Evolutionary conservation across 2,329 filamentous ascomycete genomes (phyloP).

Genomic region (Xylaria sp.): DNA sequence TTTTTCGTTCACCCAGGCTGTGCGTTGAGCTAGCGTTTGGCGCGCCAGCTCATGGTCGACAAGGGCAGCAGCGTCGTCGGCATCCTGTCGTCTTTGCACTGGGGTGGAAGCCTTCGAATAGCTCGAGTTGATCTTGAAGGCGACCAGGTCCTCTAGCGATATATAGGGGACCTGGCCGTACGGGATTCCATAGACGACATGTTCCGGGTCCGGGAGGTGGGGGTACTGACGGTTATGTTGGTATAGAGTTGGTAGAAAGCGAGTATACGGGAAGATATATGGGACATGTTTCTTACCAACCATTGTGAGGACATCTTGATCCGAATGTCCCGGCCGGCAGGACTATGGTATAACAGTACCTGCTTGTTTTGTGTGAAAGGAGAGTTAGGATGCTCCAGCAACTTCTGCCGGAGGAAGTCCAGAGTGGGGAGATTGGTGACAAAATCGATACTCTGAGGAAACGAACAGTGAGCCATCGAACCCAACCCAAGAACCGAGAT

Average conservation of each 20-base stretch:
- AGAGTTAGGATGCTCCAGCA: slow-evolving; percentile 40
- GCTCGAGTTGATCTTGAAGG: slow-evolving; percentile 43
- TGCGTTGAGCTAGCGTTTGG: not conserved
- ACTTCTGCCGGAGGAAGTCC: slow-evolving; percentile 38
- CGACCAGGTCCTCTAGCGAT: slow-evolving; percentile 40
- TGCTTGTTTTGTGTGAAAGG: slow-evolving; percentile 40
- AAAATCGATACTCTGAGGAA: slow-evolving; percentile 43
- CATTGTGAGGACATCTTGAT: slow-evolving; percentile 43
- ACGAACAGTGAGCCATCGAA: not conserved
- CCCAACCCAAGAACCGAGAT: not conserved
- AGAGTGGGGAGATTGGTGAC: slow-evolving; percentile 42
- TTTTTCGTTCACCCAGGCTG: not conserved
- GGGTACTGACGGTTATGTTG: slow-evolving; percentile 34
- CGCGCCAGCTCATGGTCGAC: slow-evolving; percentile 30
- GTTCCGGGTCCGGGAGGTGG: slow-evolving; percentile 41
- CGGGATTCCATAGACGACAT: slow-evolving; percentile 36
- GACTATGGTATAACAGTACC: slow-evolving; percentile 40
- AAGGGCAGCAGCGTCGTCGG: slow-evolving; percentile 41
- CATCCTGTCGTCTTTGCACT: slow-evolving; percentile 40
- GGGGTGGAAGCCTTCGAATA: slow-evolving; percentile 31
- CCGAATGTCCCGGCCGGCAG: slow-evolving; percentile 36
- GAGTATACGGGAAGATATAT: too few species aligned
- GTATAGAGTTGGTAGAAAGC: not conserved
- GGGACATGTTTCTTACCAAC: slow-evolving; percentile 39
- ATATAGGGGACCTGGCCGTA: slow-evolving; percentile 44